These are phyloP conservation scores for Fennellomyces sp. DNA, from an alignment of 371 early-diverging fungal genomes.

Conservation along the genomic window DNA sequence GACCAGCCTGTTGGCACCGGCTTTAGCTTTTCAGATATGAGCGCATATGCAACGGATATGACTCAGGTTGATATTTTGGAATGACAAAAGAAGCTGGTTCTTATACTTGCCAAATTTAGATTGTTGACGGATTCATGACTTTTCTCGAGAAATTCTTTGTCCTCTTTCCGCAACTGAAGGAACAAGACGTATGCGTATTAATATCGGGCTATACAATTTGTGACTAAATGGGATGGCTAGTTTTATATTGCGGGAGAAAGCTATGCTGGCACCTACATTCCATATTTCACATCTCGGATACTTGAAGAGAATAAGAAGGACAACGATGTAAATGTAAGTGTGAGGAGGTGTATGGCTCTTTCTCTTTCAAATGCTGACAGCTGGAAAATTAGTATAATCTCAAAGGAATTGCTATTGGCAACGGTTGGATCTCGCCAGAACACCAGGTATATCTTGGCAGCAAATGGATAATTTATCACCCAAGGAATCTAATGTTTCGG, in stretches of 20 bases:
- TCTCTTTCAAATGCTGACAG: not conserved
- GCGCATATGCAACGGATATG: constrained; percentile 41
- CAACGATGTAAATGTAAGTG: constrained; percentile 13
- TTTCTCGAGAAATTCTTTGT: constrained; percentile 69
- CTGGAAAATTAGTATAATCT: constrained; percentile 62
- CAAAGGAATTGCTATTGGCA: constrained; percentile 78
- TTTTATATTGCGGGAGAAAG: constrained; percentile 86
- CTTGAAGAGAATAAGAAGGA: constrained; percentile 53
- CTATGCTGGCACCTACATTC: constrained; percentile 87
- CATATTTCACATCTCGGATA: constrained; percentile 71
- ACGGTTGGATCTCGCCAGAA: constrained; percentile 87
- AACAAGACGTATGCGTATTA: constrained; percentile 50
- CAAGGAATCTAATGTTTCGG: not conserved
- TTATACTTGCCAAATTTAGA: no score
- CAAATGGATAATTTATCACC: not conserved
- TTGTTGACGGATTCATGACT: constrained; percentile 52
- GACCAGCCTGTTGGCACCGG: constrained; percentile 92
- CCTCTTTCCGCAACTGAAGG: constrained; percentile 60
- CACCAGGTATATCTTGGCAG: constrained; percentile 57
- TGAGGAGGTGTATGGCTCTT: no score
- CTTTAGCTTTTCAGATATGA: constrained; percentile 58
- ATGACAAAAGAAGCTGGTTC: no score
- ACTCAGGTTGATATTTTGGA: constrained; percentile 38
- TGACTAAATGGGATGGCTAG: constrained; percentile 23
- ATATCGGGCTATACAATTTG: not conserved